These are phyloP conservation scores for Lactuca saligna DNA, from an alignment of 129 eudicot genomes.

Conservation along the genomic window DNA sequence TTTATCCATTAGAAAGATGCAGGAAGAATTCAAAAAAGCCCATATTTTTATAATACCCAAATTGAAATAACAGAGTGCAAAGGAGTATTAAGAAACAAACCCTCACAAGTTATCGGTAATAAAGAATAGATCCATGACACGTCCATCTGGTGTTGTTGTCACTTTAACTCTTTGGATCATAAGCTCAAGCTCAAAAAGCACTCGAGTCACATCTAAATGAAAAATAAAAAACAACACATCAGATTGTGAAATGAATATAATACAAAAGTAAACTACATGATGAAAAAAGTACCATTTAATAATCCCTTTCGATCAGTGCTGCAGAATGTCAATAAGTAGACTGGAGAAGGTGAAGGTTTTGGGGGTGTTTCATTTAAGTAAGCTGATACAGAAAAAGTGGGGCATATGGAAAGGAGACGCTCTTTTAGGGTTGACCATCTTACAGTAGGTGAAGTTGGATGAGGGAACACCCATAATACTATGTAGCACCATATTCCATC, in stretches of 20 bases:
- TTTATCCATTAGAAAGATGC: too few relatives aligned
- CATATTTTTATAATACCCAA: neutral
- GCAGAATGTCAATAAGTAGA: slow-evolving; percentile 58
- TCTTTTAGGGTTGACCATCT: slow-evolving; percentile 77
- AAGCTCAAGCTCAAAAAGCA: slow-evolving; percentile 72
- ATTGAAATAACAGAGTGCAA: neutral
- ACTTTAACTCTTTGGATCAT: slow-evolving; percentile 70
- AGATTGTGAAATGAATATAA: slow-evolving; percentile 14
- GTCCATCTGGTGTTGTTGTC: slow-evolving; percentile 81
- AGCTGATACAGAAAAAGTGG: slow-evolving; percentile 55
- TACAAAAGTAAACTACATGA: neutral
- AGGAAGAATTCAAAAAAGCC: neutral
- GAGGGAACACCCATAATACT: slow-evolving; percentile 78
- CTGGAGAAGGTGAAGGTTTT: slow-evolving; percentile 39
- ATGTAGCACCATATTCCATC: slow-evolving; percentile 92
- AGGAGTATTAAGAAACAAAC: slow-evolving; percentile 34
- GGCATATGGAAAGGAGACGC: slow-evolving; percentile 63
- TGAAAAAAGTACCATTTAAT: slow-evolving; percentile 46
- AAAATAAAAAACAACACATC: slow-evolving; percentile 3
- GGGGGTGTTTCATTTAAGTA: slow-evolving; percentile 51
- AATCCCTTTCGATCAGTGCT: slow-evolving; percentile 63
- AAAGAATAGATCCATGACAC: slow-evolving; percentile 70
- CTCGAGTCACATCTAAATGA: slow-evolving; percentile 67
- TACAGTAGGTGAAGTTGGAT: slow-evolving; percentile 39
- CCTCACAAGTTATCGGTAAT: slow-evolving; percentile 73